These are phyloP conservation scores for Keqinozyma sinolaborantium DNA, from an alignment of 1,139 yeast genomes.

Conservation along the genomic window DNA sequence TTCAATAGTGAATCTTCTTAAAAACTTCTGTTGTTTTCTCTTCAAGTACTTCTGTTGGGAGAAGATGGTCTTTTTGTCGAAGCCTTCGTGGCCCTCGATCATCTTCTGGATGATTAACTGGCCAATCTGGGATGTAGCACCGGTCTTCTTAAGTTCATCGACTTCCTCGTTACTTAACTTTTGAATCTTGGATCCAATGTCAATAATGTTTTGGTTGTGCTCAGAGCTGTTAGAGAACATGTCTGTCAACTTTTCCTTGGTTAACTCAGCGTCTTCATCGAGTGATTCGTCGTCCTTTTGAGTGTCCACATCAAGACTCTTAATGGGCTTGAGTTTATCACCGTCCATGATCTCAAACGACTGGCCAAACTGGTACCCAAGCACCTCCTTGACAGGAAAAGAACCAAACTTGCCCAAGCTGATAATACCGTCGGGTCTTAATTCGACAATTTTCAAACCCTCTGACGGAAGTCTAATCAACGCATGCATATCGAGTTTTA, in stretches of 20 bases:
- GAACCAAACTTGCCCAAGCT: conserved; percentile 90
- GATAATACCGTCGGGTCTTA: conserved; percentile 56
- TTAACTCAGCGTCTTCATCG: conserved; percentile 19
- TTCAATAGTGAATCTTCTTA: conserved; percentile 80
- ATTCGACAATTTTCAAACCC: conserved; percentile 65
- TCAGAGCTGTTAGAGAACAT: conserved; percentile 47
- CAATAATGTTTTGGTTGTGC: conserved; percentile 68
- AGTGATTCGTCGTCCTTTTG: conserved; percentile 21
- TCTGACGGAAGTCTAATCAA: conserved; percentile 79
- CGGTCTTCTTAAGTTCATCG: conserved; percentile 69
- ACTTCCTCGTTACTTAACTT: conserved; percentile 71
- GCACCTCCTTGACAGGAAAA: conserved; percentile 66
- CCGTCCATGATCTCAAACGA: conserved; percentile 79
- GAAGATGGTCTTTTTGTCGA: conserved; percentile 82
- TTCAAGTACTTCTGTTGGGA: conserved; percentile 90
- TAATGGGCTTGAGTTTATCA: conserved; percentile 47
- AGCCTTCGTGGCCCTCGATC: conserved; percentile 79
- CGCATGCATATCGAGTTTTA: conserved; percentile 52
- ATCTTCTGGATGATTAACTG: conserved; percentile 78
- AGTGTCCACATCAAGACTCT: conserved; percentile 25
- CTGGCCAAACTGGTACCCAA: conserved; percentile 85
- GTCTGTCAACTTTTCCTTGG: conserved; percentile 36
- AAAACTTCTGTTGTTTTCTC: conserved; percentile 88
- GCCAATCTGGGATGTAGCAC: conserved; percentile 64
- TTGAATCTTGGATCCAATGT: conserved; percentile 76